Conservation (phyloP, 148 eudicot species). For the Vaccinium macrocarpon region DNA sequence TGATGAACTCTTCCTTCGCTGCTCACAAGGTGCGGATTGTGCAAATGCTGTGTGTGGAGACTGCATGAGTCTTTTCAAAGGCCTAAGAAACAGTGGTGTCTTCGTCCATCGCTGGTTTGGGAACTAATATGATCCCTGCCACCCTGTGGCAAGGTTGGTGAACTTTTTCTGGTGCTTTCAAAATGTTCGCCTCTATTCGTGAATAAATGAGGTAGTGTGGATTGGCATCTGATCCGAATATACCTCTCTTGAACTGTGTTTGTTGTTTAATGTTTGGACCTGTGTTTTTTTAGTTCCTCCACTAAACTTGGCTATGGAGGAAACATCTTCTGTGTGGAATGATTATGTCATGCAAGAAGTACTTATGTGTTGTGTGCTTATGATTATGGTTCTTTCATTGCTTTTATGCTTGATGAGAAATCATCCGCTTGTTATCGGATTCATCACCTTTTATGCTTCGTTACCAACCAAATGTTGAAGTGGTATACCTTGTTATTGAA, state of each 20-base stretch:
- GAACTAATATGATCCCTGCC: slow-evolving; percentile 23
- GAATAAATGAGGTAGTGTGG: slow-evolving; percentile 28
- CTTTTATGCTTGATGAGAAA: neutral
- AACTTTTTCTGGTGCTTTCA: neutral
- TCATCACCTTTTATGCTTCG: neutral
- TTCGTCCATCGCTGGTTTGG: slow-evolving; percentile 77
- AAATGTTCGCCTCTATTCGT: neutral
- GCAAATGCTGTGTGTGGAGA: slow-evolving; percentile 24
- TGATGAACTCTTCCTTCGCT: slow-evolving; percentile 73
- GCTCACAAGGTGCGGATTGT: slow-evolving; percentile 40
- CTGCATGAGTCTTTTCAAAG: slow-evolving; percentile 44
- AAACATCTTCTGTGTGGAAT: neutral
- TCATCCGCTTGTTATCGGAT: neutral
- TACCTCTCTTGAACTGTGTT: slow-evolving; percentile 16
- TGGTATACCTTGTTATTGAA: neutral
- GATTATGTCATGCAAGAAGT: neutral
- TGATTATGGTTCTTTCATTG: neutral
- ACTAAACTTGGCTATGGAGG: neutral
- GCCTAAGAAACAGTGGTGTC: slow-evolving; percentile 67
- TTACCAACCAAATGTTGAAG: neutral
- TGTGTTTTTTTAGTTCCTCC: slow-evolving; percentile 14
- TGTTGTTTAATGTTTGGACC: slow-evolving; percentile 7
- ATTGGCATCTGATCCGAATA: slow-evolving; percentile 12
- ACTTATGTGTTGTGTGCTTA: neutral
- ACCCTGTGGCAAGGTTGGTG: neutral